A percentile compares a stretch with the other conserved stretches of the same genome.
Conservation (phyloP, 306 rosid genomes). For the Trifolium fragiferum region DNA sequence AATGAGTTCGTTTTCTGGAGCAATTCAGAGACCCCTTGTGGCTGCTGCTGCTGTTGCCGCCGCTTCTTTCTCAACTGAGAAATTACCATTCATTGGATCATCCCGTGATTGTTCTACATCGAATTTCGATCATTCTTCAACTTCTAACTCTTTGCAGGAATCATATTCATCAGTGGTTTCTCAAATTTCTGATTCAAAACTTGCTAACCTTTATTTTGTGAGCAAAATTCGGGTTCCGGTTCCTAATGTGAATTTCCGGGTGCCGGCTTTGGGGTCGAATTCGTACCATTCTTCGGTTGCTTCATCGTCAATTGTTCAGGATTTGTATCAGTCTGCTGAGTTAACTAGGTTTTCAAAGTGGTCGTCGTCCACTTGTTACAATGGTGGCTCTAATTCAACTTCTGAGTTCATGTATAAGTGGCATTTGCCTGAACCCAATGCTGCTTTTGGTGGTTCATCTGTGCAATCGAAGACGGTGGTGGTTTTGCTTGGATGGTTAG, state of each 20-base stretch:
- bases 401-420: slow-evolving; percentile 80
- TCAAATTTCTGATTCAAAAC: slow-evolving; percentile 66
- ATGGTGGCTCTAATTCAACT: slow-evolving; percentile 41
- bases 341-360: slow-evolving; percentile 54
- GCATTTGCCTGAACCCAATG: slow-evolving; percentile 83
- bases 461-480: slow-evolving; percentile 83
- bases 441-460: slow-evolving; percentile 56
- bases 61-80: slow-evolving; percentile 79
- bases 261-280: slow-evolving; percentile 46
- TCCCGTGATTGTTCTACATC: slow-evolving; percentile 54
- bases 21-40: slow-evolving; percentile 80
- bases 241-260: slow-evolving; percentile 60
- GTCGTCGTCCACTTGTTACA: slow-evolving; percentile 32
- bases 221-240: slow-evolving; percentile 63
- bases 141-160: slow-evolving; percentile 37
- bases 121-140: slow-evolving; percentile 36
- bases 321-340: slow-evolving; percentile 69
- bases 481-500: slow-evolving; percentile 95
- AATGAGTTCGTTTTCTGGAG: slow-evolving; percentile 82
- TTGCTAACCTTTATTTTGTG: slow-evolving; percentile 58
- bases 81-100: slow-evolving; percentile 54
- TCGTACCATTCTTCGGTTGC: slow-evolving; percentile 49
- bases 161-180: slow-evolving; percentile 56
- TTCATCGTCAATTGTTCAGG: slow-evolving; percentile 57
- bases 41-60: slow-evolving; percentile 86